These are phyloP conservation scores for Cystofilobasidium macerans DNA, from an alignment of 768 basidiomycete species.

Conservation along the genomic window DNA sequence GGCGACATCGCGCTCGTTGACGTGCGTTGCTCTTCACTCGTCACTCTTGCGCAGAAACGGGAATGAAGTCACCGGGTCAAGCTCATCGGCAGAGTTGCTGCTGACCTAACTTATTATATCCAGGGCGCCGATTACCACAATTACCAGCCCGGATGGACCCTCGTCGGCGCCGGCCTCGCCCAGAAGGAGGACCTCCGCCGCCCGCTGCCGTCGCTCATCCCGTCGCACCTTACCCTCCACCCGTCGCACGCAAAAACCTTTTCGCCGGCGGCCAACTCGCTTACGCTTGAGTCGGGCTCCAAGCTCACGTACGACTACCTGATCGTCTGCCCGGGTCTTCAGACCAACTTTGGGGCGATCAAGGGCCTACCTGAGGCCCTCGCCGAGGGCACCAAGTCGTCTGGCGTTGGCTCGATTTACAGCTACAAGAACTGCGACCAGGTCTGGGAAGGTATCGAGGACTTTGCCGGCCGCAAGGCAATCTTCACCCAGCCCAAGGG, in stretches of 20 bases:
- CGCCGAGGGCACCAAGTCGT: conserved; percentile 50
- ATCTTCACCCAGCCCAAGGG: conserved; percentile 82
- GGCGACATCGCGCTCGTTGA: conserved; percentile 84
- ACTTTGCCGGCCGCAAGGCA: conserved; percentile 63
- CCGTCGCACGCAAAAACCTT: conserved; percentile 62
- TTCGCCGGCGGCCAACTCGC: conserved; percentile 57
- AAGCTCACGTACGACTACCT: conserved; percentile 66
- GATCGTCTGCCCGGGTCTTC: conserved; percentile 77
- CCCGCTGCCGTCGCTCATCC: conserved; percentile 59
- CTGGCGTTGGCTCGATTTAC: conserved; percentile 85
- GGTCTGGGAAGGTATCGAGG: conserved; percentile 61
- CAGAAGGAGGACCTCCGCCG: conserved; percentile 53
- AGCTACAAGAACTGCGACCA: conserved; percentile 82
- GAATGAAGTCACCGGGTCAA: too few species aligned
- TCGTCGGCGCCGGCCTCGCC: conserved; percentile 78
- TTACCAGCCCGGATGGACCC: conserved; percentile 81
- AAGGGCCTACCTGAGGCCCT: conserved; percentile 64
- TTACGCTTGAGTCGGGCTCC: conserved; percentile 31
- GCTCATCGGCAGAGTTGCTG: too few species aligned
- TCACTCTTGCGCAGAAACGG: neutral
- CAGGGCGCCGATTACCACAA: conserved; percentile 24
- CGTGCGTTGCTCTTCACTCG: conserved; percentile 30
- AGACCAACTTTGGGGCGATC: conserved; percentile 52
- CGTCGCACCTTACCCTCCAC: conserved; percentile 53
- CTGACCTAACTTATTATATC: neutral